These are phyloP conservation scores for Fusarium sp. DNA, from an alignment of 2,329 filamentous ascomycete species.

Conservation along the genomic window DNA sequence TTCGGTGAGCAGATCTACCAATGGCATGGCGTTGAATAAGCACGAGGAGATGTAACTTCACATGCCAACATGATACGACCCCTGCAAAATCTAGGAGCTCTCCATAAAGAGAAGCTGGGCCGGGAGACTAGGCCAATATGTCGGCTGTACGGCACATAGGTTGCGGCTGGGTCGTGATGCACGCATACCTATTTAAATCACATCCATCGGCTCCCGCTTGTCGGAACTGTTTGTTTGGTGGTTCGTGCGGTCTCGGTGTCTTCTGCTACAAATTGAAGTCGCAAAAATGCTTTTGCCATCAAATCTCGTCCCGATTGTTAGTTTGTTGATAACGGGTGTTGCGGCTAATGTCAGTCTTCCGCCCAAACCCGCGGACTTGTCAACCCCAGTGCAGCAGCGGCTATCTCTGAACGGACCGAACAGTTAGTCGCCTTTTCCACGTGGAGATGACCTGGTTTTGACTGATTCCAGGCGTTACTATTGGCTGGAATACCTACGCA, in stretches of 20 bases:
- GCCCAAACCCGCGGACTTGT: slow-evolving; percentile 18
- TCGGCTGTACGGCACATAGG: slow-evolving; percentile 2
- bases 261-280: neutral
- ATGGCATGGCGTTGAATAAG: neutral
- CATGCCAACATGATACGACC: neutral
- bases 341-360: slow-evolving; percentile 18
- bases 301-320: neutral
- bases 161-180: neutral
- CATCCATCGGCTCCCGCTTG: too few species aligned
- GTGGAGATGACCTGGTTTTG: accelerated
- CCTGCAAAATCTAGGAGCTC: neutral
- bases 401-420: slow-evolving; percentile 16
- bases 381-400: slow-evolving; percentile 30
- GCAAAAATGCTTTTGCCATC: neutral
- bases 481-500: slow-evolving; percentile 34
- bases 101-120: neutral
- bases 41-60: neutral
- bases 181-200: neutral
- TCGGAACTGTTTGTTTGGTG: too few species aligned
- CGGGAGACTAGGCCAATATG: neutral
- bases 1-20: neutral
- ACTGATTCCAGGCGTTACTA: slow-evolving; percentile 9
- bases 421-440: neutral
- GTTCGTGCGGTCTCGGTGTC: neutral
- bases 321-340: neutral